These are phyloP conservation scores for Lactarius indigo DNA, from an alignment of 768 basidiomycete genomes.

Conservation along the genomic window DNA sequence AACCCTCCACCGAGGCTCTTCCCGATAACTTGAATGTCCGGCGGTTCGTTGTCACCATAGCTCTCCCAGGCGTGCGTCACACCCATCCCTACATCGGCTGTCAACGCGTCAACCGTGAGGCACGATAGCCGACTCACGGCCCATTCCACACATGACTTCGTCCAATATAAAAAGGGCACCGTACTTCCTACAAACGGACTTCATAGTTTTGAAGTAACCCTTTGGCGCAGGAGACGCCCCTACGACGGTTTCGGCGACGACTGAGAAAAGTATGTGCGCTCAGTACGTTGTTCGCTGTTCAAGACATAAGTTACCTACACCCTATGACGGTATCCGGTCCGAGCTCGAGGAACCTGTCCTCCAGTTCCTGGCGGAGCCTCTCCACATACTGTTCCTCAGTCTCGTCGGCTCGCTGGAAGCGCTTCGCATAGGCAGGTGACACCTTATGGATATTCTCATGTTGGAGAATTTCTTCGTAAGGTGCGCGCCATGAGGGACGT, in stretches of 20 bases:
- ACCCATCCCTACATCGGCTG: conserved; percentile 65
- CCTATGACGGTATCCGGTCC: conserved; percentile 81
- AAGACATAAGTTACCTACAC: conserved; percentile 46
- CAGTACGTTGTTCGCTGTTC: neutral
- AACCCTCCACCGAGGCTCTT: conserved; percentile 90
- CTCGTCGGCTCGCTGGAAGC: conserved; percentile 67
- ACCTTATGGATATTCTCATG: conserved; percentile 73
- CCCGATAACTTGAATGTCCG: conserved; percentile 85
- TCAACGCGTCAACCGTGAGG: neutral
- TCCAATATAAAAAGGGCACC: conserved; percentile 79
- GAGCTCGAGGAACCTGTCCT: conserved; percentile 78
- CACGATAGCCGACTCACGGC: conserved; percentile 49
- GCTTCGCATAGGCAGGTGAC: conserved; percentile 80
- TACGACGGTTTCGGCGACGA: conserved; percentile 82
- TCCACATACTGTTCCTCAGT: conserved; percentile 77
- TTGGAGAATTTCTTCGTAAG: conserved; percentile 66
- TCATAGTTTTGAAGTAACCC: conserved; percentile 85
- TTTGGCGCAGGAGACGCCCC: conserved; percentile 78
- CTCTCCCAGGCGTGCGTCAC: conserved; percentile 84
- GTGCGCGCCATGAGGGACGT: conserved; percentile 62
- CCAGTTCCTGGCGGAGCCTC: conserved; percentile 73
- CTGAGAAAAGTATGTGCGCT: conserved; percentile 36
- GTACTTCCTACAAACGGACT: conserved; percentile 72
- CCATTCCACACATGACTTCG: conserved; percentile 93
- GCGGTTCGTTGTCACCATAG: conserved; percentile 70